Evolutionary conservation across 2,329 filamentous ascomycete genomes (phyloP).

Genomic region (Fusarium clavum): DNA sequence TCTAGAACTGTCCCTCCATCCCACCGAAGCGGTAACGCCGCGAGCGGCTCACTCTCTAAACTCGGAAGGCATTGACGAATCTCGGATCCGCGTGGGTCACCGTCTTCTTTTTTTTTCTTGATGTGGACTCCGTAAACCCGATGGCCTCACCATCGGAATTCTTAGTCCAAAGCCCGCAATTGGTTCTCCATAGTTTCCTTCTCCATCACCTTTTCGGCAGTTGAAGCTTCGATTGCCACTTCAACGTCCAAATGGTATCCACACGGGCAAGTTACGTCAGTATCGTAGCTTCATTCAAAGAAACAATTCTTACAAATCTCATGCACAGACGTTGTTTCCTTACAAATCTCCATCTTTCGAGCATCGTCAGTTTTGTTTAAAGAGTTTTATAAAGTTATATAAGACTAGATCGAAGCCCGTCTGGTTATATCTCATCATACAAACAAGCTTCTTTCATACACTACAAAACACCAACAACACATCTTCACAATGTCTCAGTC

Average conservation of each 20-base stretch:
- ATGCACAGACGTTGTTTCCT: constrained; percentile 25
- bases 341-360: constrained; percentile 25
- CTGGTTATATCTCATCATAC: neutral
- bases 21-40: constrained; percentile 1
- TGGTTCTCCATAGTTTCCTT: neutral
- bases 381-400: constrained; percentile 11
- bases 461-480: neutral
- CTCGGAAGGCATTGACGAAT: constrained; percentile 23
- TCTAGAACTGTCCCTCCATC: neutral
- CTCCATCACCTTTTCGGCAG: constrained; percentile 7
- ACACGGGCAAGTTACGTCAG: constrained; percentile 34
- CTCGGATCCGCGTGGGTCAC: constrained; percentile 26
- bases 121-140: neutral
- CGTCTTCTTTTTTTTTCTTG: neutral
- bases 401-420: constrained; percentile 5
- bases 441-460: neutral
- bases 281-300: neutral
- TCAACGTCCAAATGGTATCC: constrained; percentile 22
- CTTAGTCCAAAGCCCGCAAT: constrained; percentile 29
- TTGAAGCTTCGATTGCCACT: constrained; percentile 16
- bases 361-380: neutral
- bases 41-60: constrained; percentile 8
- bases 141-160: constrained; percentile 26
- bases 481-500: constrained; percentile 41
- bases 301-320: constrained; percentile 33